Evolutionary conservation across 352 stramenopile species (phyloP), one percentile per base, ranked within the genome.

Genomic region (Pythium chondricola): DNA sequence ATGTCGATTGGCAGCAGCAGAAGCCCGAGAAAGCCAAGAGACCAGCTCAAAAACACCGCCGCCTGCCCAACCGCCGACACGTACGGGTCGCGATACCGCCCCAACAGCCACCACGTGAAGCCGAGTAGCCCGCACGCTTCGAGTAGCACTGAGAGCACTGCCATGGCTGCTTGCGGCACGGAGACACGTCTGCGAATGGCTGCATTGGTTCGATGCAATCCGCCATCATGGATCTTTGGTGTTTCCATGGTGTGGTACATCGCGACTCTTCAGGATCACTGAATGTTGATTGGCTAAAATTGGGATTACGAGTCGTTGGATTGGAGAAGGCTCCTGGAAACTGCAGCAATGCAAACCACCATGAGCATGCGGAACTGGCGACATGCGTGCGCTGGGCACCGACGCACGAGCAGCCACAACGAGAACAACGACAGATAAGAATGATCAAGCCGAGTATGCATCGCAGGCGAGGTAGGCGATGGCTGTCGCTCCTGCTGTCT

Each of bases 1-100:
- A 88, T 56, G 50, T 88, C 76, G 54, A 85, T 70, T 0, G 76
- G 76, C 6, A 88, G 63, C 17, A 88, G 50, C 48, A 88, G 22
- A 7, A 88, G 37, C 0, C 65, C 69, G n/a, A 82, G 36, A 44
- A 88, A 83, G 11, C 76, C 77, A 29, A 85, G 49, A 14, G 53
- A 43, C 77, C 77, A 88, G 59, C 61, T 82, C 24, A 63, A 27
- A 48, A 83, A 86, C 22, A 86, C 71, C 0, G 68, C 73, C 11
- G 18, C 48, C 17, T 77, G 62, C 4, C 75, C 70, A 6, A 64
- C 8, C 0, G 43, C 22, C 10, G 63, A 51, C 32, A 83, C 69
- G 24, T 72, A 60, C 3, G 57, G 36, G 36, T 88, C 75, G 30
- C 73, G 73, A 56, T 76, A 83, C n/a, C 74, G 61, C 0, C 33